Evolutionary conservation across 805 yeast genomes (phyloP).

Genomic region (Priceomyces carsonii): DNA sequence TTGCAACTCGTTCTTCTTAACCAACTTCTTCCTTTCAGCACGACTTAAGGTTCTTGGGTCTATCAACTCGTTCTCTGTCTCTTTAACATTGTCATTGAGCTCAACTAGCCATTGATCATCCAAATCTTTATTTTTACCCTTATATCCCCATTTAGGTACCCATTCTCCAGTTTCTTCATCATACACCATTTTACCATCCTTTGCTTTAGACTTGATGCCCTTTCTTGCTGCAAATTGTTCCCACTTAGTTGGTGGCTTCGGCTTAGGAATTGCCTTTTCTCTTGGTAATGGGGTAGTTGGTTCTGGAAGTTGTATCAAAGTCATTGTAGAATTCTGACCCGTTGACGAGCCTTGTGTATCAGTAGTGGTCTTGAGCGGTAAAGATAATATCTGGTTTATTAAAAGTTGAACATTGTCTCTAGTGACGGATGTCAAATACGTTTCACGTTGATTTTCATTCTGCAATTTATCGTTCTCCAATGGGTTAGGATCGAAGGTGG

Average conservation of each 20-base stretch:
- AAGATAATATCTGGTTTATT: conserved; percentile 84
- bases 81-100: conserved; percentile 71
- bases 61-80: conserved; percentile 56
- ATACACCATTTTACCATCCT: conserved; percentile 82
- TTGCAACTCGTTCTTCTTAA: conserved; percentile 82
- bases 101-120: conserved; percentile 97
- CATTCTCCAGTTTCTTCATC: conserved; percentile 92
- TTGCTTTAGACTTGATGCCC: conserved; percentile 89
- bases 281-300: conserved; percentile 84
- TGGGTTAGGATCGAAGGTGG: conserved; percentile 89
- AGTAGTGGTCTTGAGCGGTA: conserved; percentile 86
- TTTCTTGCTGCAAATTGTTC: conserved; percentile 93
- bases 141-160: conserved; percentile 99
- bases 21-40: conserved; percentile 78
- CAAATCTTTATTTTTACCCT: conserved; percentile 83
- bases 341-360: conserved; percentile 61
- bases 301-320: conserved; percentile 81
- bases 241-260: conserved; percentile 94
- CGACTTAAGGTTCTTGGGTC: conserved; percentile 87
- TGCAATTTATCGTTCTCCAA: conserved; percentile 62
- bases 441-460: conserved; percentile 59
- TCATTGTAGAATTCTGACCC: conserved; percentile 72
- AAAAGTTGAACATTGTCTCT: conserved; percentile 93
- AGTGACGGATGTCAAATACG: conserved; percentile 60
- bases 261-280: conserved; percentile 93